Conservation (phyloP, 2,329 filamentous ascomycete species). For the Diaporthe helianthi region DNA sequence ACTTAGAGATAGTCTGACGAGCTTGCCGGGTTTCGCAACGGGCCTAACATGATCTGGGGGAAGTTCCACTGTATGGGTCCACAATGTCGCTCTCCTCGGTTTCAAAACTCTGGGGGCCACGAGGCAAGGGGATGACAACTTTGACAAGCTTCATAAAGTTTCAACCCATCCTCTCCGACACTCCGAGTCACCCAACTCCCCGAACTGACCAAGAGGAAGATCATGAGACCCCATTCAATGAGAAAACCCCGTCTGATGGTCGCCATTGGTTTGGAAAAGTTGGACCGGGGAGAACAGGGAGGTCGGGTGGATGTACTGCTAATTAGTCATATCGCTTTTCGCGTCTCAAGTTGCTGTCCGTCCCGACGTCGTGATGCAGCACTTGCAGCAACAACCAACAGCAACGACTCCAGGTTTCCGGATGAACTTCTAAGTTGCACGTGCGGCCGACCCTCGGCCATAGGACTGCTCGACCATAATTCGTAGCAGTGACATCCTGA, state of each 20-base stretch:
- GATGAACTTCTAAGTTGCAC: too few species aligned
- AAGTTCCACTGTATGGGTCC: conserved; percentile 11
- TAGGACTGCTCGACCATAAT: background rate
- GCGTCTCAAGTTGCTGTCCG: background rate
- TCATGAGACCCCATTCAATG: too few species aligned
- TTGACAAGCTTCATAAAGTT: conserved; percentile 21
- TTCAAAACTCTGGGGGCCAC: conserved; percentile 11
- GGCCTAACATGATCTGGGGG: conserved; percentile 18
- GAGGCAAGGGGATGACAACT: conserved; percentile 12
- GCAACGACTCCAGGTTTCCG: background rate
- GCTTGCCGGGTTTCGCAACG: conserved; percentile 13
- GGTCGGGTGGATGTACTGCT: background rate
- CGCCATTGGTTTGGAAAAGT: background rate
- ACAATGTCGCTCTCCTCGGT: background rate
- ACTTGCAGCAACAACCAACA: too few species aligned
- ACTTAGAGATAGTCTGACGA: conserved; percentile 17
- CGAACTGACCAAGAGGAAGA: background rate
- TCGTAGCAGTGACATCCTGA: conserved; percentile 20
- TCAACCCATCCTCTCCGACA: background rate
- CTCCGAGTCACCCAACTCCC: background rate
- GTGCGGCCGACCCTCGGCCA: background rate
- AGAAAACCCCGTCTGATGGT: background rate
- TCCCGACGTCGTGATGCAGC: background rate
- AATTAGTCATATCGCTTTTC: background rate
- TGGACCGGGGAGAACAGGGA: background rate